phyloP scores from a whole-genome alignment of 352 stramenopile genomes.

The Blastocystis sp. region DNA sequence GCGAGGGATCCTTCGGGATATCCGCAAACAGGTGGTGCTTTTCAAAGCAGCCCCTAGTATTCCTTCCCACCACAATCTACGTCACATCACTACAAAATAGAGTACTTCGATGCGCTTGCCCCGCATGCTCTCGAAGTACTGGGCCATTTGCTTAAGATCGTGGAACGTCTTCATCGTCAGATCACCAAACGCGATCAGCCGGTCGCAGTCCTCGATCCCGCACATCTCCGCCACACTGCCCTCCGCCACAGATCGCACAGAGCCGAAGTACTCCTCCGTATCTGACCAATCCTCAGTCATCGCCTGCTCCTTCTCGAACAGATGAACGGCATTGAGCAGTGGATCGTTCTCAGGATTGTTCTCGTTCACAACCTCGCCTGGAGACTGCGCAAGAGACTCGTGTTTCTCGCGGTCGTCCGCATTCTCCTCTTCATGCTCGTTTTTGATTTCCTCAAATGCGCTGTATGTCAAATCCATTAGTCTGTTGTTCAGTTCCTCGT shows the following conservation, averaged over 20 bases:
- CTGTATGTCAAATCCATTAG: conserved; percentile 26
- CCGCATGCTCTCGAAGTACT: conserved; percentile 8
- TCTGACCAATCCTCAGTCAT: neutral
- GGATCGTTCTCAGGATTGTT: neutral
- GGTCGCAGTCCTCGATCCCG: conserved; percentile 46
- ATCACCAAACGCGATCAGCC: conserved; percentile 14
- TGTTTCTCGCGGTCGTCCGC: neutral
- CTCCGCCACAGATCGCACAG: conserved; percentile 9
- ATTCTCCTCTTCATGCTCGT: neutral
- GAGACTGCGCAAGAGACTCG: neutral
- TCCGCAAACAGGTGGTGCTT: neutral
- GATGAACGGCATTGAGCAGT: neutral
- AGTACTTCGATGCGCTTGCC: neutral
- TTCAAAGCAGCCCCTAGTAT: neutral
- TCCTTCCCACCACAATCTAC: conserved; percentile 25
- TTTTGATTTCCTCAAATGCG: conserved; percentile 28
- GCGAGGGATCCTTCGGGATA: neutral
- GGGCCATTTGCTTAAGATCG: conserved; percentile 23
- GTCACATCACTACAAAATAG: neutral
- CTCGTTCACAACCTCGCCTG: neutral
- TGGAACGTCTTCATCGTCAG: conserved; percentile 1
- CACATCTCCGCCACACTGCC: neutral
- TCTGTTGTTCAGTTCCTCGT: conserved; percentile 12
- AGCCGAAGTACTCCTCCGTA: conserved; percentile 3
- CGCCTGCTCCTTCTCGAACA: neutral